Conservation (phyloP, 192 early-diverging fungal genomes). For the Phycomyces nitens region DNA sequence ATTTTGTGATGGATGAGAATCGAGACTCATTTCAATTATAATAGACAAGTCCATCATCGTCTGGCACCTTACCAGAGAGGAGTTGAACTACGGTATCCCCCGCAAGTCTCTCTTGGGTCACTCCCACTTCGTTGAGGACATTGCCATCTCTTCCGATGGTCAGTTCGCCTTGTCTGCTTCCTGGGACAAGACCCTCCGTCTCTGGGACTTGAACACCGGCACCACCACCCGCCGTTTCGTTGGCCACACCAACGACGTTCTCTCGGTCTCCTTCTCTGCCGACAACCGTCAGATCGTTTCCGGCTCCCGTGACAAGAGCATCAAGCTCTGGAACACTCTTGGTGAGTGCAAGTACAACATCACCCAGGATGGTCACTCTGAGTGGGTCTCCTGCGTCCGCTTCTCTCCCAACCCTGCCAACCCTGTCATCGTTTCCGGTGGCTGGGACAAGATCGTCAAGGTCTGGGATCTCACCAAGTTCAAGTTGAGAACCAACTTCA, state of each 20-base stretch:
- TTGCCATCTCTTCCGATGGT: constrained; percentile 98
- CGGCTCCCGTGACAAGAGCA: constrained; percentile 95
- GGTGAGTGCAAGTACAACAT: constrained; percentile 99
- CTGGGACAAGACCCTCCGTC: constrained; percentile 99
- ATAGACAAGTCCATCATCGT: constrained; percentile 97
- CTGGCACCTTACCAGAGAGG: constrained; percentile 93
- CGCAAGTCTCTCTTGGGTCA: constrained; percentile 91
- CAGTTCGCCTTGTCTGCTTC: constrained; percentile 98
- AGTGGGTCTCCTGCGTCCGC: constrained; percentile 99
- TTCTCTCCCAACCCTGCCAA: constrained; percentile 99
- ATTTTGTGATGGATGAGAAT: no score
- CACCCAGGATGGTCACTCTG: constrained; percentile 92
- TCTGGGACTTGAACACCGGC: constrained; percentile 98
- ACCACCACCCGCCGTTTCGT: constrained; percentile 94
- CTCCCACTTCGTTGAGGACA: constrained; percentile 99
- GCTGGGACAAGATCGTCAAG: constrained; percentile 99
- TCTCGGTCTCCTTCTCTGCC: constrained; percentile 99
- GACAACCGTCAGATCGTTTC: constrained; percentile 99
- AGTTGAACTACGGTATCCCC: constrained; percentile 87
- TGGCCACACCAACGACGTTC: constrained; percentile 95
- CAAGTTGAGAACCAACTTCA: constrained; percentile 99
- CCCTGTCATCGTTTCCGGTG: constrained; percentile 96
- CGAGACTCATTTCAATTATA: no score
- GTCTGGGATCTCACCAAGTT: constrained; percentile 98
- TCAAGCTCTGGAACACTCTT: constrained; percentile 99